Conservation (phyloP, 139 green algal species). For the Bryopsis sp. region DNA sequence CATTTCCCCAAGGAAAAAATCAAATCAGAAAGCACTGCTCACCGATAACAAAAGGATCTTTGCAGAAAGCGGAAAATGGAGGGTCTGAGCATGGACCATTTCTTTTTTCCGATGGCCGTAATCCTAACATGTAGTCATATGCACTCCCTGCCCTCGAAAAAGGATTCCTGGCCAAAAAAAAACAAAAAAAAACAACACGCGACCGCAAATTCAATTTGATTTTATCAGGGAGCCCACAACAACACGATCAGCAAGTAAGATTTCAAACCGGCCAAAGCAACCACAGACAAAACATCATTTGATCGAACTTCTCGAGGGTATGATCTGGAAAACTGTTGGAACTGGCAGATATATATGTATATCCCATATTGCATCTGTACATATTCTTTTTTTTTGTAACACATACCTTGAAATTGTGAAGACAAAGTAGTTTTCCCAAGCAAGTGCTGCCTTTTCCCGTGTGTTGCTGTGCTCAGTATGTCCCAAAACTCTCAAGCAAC, state of each 20-base stretch:
- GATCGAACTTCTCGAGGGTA: too few species aligned
- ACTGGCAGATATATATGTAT: too few species aligned
- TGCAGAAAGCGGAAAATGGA: neutral
- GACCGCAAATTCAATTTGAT: too few species aligned
- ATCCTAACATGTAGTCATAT: neutral
- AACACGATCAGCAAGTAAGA: too few species aligned
- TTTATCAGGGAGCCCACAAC: too few species aligned
- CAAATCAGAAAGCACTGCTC: neutral
- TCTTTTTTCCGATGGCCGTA: neutral
- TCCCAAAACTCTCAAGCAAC: neutral
- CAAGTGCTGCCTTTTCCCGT: neutral
- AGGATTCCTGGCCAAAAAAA: neutral
- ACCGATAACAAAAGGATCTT: neutral
- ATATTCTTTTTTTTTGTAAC: too few species aligned
- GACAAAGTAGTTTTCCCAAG: neutral
- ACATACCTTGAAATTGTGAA: too few species aligned
- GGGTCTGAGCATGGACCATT: neutral
- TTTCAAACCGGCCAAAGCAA: too few species aligned
- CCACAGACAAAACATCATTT: too few species aligned
- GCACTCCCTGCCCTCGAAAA: neutral
- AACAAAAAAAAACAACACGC: too few species aligned
- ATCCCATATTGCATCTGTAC: too few species aligned
- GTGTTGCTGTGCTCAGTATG: neutral
- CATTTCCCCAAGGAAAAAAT: neutral
- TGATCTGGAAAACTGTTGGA: too few species aligned